These are phyloP conservation scores for Schizophyllum amplum DNA, from an alignment of 1,284 basidiomycete genomes.

Conservation along the genomic window DNA sequence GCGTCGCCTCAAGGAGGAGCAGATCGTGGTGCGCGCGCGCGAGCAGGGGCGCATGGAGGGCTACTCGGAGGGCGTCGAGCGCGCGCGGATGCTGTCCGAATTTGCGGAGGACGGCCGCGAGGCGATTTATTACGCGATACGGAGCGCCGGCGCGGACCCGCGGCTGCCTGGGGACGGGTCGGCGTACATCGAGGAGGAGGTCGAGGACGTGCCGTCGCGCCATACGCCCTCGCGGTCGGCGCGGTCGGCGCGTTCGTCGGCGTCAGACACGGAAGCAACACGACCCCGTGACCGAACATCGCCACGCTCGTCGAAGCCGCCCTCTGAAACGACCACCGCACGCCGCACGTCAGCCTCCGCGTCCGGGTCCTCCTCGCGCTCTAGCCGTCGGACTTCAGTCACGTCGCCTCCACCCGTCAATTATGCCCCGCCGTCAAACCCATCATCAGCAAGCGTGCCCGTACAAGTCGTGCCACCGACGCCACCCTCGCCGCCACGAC, in stretches of 20 bases:
- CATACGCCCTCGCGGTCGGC: neutral
- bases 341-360: too few relatives aligned
- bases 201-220: neutral
- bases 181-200: neutral
- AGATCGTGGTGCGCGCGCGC: constrained; percentile 21
- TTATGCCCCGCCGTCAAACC: neutral
- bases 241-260: neutral
- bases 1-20: constrained; percentile 24
- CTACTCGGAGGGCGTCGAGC: constrained; percentile 24
- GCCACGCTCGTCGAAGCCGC: neutral
- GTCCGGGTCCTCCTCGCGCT: neutral
- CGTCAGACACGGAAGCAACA: neutral
- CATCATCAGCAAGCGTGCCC: too few relatives aligned
- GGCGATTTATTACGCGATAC: neutral
- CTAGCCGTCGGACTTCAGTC: neutral
- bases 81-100: neutral
- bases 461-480: too few relatives aligned
- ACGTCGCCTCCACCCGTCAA: neutral
- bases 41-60: constrained; percentile 27
- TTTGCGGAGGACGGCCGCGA: neutral
- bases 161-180: neutral
- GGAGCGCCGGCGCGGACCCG: neutral
- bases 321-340: neutral
- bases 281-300: neutral
- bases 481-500: neutral